phyloP scores from a whole-genome alignment of 345 rosid species.

The Luvunga scandens region DNA sequence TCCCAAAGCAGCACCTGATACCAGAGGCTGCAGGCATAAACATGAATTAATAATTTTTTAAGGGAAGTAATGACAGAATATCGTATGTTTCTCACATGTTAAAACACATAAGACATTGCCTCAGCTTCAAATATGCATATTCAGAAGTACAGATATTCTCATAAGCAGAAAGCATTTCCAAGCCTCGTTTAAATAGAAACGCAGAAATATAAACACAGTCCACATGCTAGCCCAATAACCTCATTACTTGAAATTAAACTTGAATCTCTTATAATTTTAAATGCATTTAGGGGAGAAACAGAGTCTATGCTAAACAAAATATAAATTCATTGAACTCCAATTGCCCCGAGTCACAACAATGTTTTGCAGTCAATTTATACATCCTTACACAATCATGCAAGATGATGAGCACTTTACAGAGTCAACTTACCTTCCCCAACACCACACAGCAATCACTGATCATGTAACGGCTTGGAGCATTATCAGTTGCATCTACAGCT shows the following conservation, averaged over 20 bases:
- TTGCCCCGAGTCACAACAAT: background rate
- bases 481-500: constrained; percentile 88
- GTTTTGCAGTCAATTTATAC: background rate
- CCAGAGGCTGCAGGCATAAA: constrained; percentile 69
- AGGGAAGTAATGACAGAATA: background rate
- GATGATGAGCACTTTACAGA: background rate
- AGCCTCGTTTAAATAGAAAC: background rate
- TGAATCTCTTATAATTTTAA: background rate
- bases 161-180: background rate
- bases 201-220: background rate
- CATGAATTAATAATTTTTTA: constrained; percentile 12
- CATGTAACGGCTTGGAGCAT: constrained; percentile 97
- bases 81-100: background rate
- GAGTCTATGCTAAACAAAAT: background rate
- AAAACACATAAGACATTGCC: background rate
- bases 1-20: constrained; percentile 97
- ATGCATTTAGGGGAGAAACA: background rate
- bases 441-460: constrained; percentile 95
- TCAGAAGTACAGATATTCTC: background rate
- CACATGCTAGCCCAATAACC: background rate
- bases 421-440: constrained; percentile 74
- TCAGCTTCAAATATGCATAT: background rate
- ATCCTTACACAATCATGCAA: constrained; percentile 1
- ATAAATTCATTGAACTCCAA: background rate
- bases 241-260: background rate